phyloP scores from a whole-genome alignment of 2,329 filamentous ascomycete species.

The Xylaria sp. region DNA sequence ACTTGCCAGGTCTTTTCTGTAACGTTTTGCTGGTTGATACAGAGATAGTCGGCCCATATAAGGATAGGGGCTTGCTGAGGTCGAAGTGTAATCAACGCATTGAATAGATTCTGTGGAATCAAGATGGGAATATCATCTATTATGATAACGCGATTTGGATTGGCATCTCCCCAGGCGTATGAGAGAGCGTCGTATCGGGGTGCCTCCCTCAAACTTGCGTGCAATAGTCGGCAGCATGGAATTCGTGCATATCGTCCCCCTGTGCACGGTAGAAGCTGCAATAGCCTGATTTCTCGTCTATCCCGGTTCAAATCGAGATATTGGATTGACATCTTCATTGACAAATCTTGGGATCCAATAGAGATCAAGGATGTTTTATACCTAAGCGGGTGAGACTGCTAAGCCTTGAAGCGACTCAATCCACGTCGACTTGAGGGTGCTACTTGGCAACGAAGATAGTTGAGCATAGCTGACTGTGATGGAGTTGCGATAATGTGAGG shows the following conservation, averaged over 20 bases:
- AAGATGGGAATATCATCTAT: conserved; percentile 30
- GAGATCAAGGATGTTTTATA: not conserved
- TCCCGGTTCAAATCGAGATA: conserved; percentile 6
- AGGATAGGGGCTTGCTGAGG: conserved; percentile 3
- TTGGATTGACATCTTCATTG: not conserved
- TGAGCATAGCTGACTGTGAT: no score
- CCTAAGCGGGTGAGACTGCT: no score
- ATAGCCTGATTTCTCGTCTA: conserved; percentile 19
- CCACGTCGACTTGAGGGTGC: no score
- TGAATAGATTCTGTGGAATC: conserved; percentile 24
- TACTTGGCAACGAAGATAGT: no score
- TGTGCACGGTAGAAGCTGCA: not conserved
- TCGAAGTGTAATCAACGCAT: conserved; percentile 21
- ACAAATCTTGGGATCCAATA: not conserved
- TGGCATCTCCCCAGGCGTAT: conserved; percentile 38
- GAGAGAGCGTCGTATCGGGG: conserved; percentile 40
- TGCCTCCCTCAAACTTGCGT: conserved; percentile 1
- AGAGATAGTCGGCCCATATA: conserved; percentile 40
- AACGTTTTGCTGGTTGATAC: conserved; percentile 40
- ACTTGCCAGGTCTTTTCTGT: conserved; percentile 40
- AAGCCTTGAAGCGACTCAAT: no score
- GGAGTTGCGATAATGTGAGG: no score
- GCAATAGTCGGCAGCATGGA: conserved; percentile 16
- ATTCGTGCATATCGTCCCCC: conserved; percentile 13
- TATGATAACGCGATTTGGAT: conserved; percentile 30